Percentiles rank a stretch among this genome's conserved stretches.
Conservation (phyloP, 176 grass and related monocot genomes). For the Oryza glaberrima region DNA sequence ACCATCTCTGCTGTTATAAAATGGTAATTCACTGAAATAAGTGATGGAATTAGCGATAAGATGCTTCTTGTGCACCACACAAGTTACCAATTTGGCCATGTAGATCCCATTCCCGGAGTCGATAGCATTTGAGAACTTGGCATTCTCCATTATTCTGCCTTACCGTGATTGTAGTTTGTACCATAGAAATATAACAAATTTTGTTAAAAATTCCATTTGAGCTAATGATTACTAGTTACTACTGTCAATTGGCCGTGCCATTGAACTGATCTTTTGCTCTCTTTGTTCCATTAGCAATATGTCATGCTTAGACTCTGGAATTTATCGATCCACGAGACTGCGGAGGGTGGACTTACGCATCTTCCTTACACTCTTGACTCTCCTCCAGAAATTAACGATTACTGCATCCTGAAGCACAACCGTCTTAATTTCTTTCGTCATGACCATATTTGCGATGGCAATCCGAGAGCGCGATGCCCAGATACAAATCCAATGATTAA, state of each 20-base stretch:
- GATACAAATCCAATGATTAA: not conserved
- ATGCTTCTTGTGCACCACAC: conserved; percentile 24
- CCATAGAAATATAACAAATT: conserved; percentile 46
- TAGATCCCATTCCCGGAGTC: conserved; percentile 25
- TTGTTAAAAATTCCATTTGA: conserved; percentile 16
- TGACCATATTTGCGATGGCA: not conserved
- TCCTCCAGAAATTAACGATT: not conserved
- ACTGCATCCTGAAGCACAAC: not conserved
- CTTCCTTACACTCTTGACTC: not conserved
- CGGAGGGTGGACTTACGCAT: not conserved
- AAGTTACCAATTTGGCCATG: conserved; percentile 39
- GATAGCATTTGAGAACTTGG: conserved; percentile 37
- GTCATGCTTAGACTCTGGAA: not conserved
- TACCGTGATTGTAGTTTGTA: conserved; percentile 36
- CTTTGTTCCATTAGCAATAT: not conserved
- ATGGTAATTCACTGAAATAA: conserved; percentile 47
- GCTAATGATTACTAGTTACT: not conserved
- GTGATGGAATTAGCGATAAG: conserved; percentile 39
- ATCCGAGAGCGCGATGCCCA: not conserved
- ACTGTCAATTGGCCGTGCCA: not conserved
- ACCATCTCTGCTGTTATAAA: conserved; percentile 9
- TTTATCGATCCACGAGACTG: conserved; percentile 19
- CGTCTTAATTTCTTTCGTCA: not conserved
- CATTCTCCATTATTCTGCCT: conserved; percentile 37
- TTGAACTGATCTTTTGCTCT: not conserved